Evolutionary conservation across 2,329 filamentous ascomycete genomes (phyloP).

Genomic region (Raffaelea arxii): DNA sequence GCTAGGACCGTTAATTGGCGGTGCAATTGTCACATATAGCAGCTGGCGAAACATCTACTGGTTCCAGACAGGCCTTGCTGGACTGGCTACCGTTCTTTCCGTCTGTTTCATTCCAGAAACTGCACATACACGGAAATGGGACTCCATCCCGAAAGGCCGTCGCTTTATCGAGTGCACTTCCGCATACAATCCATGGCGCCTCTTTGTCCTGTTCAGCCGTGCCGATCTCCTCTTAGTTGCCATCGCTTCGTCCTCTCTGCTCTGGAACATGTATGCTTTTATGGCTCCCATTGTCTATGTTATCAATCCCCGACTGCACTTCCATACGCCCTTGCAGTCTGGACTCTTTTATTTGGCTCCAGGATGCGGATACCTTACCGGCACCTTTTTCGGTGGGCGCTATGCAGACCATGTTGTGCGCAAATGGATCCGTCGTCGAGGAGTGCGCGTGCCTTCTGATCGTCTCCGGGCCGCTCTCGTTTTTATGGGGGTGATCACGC

Average conservation of each 20-base stretch:
- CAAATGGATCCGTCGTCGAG: constrained; percentile 44
- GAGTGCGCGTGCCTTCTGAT: constrained; percentile 56
- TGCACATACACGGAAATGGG: constrained; percentile 29
- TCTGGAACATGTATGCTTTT: constrained; percentile 62
- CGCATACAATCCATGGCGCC: constrained; percentile 48
- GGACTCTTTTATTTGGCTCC: constrained; percentile 63
- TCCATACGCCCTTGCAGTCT: constrained; percentile 50
- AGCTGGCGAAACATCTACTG: constrained; percentile 61
- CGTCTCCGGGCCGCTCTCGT: constrained; percentile 50
- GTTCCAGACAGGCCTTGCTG: constrained; percentile 54
- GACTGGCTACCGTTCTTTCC: constrained; percentile 41
- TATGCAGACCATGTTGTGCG: constrained; percentile 56
- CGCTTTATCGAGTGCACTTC: constrained; percentile 43
- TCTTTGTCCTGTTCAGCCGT: constrained; percentile 48
- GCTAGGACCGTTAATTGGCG: constrained; percentile 44
- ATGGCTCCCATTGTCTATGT: constrained; percentile 59
- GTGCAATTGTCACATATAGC: constrained; percentile 57
- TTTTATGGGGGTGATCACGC: constrained; percentile 41
- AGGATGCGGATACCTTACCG: constrained; percentile 54
- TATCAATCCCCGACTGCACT: constrained; percentile 57
- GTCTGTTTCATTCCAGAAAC: constrained; percentile 57
- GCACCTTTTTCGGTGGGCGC: constrained; percentile 57
- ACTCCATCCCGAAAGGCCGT: not conserved
- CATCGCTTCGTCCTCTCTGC: constrained; percentile 46
- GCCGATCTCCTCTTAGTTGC: constrained; percentile 52